Evolutionary conservation across 768 basidiomycete species (phyloP).

Genomic region (Macrocybe gigantea): DNA sequence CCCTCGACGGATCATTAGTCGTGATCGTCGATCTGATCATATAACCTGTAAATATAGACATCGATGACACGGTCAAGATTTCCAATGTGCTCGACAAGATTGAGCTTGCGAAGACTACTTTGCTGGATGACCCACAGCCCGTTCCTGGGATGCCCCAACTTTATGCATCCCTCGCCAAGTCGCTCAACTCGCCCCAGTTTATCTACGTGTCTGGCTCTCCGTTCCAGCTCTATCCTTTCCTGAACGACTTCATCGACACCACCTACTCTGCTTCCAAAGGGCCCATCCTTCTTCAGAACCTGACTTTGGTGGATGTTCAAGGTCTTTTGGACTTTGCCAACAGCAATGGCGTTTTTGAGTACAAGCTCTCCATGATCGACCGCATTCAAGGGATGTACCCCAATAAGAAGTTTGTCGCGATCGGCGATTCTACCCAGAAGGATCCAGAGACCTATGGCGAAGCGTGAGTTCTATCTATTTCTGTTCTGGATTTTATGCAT

Average conservation of each 20-base stretch:
- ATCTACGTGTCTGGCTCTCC: conserved; percentile 39
- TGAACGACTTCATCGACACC: conserved; percentile 30
- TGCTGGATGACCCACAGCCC: conserved; percentile 31
- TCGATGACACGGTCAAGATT: conserved; percentile 40
- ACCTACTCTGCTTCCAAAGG: conserved; percentile 28
- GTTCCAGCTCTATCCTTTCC: conserved; percentile 41
- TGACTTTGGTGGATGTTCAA: conserved; percentile 26
- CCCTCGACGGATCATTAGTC: background rate
- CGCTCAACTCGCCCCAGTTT: conserved; percentile 32
- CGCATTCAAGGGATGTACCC: conserved; percentile 35
- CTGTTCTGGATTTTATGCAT: background rate
- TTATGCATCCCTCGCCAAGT: conserved; percentile 28
- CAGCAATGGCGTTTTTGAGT: conserved; percentile 21
- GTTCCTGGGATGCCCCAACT: conserved; percentile 43
- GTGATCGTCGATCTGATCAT: background rate
- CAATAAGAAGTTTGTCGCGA: conserved; percentile 32
- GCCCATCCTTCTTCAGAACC: conserved; percentile 32
- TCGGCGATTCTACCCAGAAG: conserved; percentile 41
- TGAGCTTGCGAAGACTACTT: conserved; percentile 28
- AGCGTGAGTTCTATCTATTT: conserved; percentile 22
- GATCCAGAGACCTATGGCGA: conserved; percentile 40
- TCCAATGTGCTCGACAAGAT: conserved; percentile 30
- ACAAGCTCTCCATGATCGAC: conserved; percentile 32
- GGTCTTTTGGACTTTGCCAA: conserved; percentile 21
- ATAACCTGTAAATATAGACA: conserved; percentile 19